These are phyloP conservation scores for Sporisorium exsertum DNA, from an alignment of 1,284 basidiomycete genomes.

Conservation along the genomic window DNA sequence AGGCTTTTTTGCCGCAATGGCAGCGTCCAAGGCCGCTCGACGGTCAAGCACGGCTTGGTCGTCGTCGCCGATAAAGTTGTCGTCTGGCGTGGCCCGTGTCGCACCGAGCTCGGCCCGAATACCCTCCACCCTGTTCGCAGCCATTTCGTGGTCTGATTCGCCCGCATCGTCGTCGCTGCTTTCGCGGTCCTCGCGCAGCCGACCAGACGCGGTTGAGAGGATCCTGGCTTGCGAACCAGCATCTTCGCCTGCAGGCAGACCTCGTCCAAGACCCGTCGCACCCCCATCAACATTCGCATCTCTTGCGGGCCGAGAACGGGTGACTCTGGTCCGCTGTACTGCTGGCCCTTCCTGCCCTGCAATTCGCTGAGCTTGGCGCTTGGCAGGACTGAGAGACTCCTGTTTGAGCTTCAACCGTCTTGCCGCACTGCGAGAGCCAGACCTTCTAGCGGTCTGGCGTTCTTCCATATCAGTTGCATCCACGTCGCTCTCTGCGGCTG, in stretches of 20 bases:
- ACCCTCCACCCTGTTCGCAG: slow-evolving; percentile 6
- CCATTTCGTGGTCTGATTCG: not conserved
- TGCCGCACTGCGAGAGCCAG: slow-evolving; percentile 12
- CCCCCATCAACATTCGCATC: not conserved
- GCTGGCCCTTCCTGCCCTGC: not conserved
- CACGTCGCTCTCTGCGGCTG: not conserved
- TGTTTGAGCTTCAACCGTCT: slow-evolving; percentile 26
- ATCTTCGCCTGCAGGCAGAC: slow-evolving; percentile 17
- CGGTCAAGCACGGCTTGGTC: slow-evolving; percentile 26
- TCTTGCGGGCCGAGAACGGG: slow-evolving; percentile 1
- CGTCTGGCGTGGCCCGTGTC: slow-evolving; percentile 28
- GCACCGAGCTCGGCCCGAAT: slow-evolving; percentile 12
- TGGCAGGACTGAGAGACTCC: slow-evolving; percentile 28
- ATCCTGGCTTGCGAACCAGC: slow-evolving; percentile 10
- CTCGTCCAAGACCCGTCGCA: slow-evolving; percentile 29
- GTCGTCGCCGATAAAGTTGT: slow-evolving; percentile 41
- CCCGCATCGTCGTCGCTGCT: slow-evolving; percentile 13
- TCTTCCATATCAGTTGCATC: not conserved
- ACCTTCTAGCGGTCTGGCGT: slow-evolving; percentile 23
- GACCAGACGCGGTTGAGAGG: slow-evolving; percentile 33
- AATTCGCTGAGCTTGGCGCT: slow-evolving; percentile 11
- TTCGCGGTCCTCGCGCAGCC: slow-evolving; percentile 32
- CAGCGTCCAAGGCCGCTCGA: slow-evolving; percentile 34
- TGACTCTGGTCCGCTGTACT: slow-evolving; percentile 1
- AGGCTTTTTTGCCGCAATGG: slow-evolving; percentile 28